phyloP scores from a whole-genome alignment of 2,329 filamentous ascomycete genomes.

The Alternaria solani region DNA sequence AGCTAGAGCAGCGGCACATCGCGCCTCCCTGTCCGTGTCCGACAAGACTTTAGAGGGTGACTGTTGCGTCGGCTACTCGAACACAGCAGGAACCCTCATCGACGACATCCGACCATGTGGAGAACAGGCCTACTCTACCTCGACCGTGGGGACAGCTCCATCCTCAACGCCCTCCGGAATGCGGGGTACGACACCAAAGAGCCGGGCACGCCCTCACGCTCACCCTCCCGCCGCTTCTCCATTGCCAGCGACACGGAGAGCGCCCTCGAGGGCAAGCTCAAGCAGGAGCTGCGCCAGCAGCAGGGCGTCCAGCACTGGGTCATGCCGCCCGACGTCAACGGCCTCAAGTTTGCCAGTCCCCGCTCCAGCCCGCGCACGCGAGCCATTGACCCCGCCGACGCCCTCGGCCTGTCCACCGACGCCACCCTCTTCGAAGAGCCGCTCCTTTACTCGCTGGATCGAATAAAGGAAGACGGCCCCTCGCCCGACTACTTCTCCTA shows the following conservation, averaged over 20 bases:
- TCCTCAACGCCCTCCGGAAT: constrained; percentile 29
- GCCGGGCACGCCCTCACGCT: constrained; percentile 21
- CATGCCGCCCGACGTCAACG: constrained; percentile 16
- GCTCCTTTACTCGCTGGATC: constrained; percentile 27
- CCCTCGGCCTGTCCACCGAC: constrained; percentile 26
- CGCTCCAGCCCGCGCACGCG: constrained; percentile 16
- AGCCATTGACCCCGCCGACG: constrained; percentile 20
- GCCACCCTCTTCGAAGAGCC: constrained; percentile 33
- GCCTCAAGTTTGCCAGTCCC: constrained; percentile 27
- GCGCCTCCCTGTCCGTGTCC: constrained; percentile 23
- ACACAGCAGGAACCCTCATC: constrained; percentile 25
- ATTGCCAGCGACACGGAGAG: constrained; percentile 25
- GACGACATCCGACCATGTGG: constrained; percentile 32
- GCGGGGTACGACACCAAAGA: constrained; percentile 29
- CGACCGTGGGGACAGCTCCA: constrained; percentile 34
- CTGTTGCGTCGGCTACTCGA: constrained; percentile 20
- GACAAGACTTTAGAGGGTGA: constrained; percentile 24
- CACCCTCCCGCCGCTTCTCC: constrained; percentile 26
- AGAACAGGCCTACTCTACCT: constrained; percentile 33
- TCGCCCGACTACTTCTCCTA: constrained; percentile 23
- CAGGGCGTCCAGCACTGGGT: constrained; percentile 23
- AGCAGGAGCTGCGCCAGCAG: constrained; percentile 15
- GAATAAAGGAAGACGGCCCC: constrained; percentile 19
- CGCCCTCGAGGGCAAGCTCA: constrained; percentile 19
- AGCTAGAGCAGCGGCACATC: constrained; percentile 20